Evolutionary conservation across 2,329 filamentous ascomycete species (phyloP).

Genomic region (Pestalotiopsis sp.): DNA sequence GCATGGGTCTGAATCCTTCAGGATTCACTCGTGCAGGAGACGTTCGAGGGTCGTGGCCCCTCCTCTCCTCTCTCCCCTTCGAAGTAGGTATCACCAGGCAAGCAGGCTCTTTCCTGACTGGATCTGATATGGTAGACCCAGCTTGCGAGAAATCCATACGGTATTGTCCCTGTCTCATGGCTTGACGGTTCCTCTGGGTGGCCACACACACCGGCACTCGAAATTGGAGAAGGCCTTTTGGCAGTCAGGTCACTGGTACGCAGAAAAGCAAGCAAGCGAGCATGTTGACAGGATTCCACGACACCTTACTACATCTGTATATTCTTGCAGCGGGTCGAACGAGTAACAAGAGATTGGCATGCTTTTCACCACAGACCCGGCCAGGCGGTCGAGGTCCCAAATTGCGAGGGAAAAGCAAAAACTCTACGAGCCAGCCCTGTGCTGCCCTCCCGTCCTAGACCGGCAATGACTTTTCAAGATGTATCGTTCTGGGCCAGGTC

Average conservation of each 20-base stretch:
- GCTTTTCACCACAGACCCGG: no score
- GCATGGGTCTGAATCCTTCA: neutral
- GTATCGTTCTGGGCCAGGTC: neutral
- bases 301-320: neutral
- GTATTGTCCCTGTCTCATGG: neutral
- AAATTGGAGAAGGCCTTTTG: neutral
- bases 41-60: neutral
- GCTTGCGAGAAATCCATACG: neutral
- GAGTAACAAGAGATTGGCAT: no score
- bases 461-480: neutral
- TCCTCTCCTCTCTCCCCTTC: neutral
- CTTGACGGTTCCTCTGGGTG: neutral
- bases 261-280: neutral
- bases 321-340: neutral
- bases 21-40: neutral
- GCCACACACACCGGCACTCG: neutral
- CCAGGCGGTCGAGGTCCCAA: no score
- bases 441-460: neutral
- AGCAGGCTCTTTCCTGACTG: neutral
- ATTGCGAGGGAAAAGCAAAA: no score
- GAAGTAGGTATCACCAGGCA: neutral
- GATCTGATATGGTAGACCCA: neutral
- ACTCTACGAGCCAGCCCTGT: neutral
- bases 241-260: neutral
- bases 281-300: neutral